Evolutionary conservation across 768 basidiomycete species (phyloP).

Genomic region (Postia placenta): DNA sequence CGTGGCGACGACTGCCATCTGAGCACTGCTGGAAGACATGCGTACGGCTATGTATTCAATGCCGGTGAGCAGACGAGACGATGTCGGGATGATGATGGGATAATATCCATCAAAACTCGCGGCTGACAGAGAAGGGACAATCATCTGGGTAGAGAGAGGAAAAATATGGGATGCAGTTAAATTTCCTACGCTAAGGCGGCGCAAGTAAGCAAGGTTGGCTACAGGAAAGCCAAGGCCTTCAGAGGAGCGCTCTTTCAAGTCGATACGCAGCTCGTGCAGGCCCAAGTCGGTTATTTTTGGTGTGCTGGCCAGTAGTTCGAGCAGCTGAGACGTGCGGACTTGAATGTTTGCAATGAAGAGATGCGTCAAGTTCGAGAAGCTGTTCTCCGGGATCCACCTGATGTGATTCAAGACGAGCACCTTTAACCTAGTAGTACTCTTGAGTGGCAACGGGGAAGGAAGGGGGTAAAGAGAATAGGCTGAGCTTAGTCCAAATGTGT

Average conservation of each 20-base stretch:
- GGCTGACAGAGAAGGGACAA: neutral
- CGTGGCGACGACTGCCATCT: neutral
- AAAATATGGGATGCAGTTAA: neutral
- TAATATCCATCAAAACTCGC: neutral
- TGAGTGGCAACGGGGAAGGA: neutral
- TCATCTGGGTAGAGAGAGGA: neutral
- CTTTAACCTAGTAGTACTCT: neutral
- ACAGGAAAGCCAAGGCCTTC: too few species aligned
- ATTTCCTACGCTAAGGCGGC: neutral
- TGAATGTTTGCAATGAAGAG: neutral
- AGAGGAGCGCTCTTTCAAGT: too few species aligned
- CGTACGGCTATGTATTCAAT: too few species aligned
- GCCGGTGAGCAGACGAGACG: too few species aligned
- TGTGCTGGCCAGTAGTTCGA: neutral
- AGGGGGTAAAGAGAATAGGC: neutral
- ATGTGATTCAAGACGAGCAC: neutral
- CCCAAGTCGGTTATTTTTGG: neutral
- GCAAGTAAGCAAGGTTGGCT: too few species aligned
- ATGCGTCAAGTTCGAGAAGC: neutral
- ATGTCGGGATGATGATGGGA: too few species aligned
- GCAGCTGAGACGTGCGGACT: neutral
- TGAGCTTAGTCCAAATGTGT: neutral
- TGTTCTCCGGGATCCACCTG: neutral
- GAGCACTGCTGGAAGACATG: neutral
- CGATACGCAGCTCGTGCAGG: neutral